Evolutionary conservation across 208 protist species (phyloP).

Genomic region (Acanthamoeba comandoni): DNA sequence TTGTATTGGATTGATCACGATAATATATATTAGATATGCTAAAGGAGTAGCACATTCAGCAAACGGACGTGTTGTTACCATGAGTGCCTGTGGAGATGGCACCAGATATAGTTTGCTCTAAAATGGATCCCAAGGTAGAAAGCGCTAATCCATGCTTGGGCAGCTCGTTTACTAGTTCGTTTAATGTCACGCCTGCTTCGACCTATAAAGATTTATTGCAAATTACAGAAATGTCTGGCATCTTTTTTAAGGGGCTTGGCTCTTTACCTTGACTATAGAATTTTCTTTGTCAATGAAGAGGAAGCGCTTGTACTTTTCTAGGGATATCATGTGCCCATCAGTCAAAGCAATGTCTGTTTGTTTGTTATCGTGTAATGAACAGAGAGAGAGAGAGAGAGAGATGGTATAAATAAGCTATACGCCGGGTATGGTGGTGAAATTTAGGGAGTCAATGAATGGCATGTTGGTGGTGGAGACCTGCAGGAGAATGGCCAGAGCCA

Average conservation of each 20-base stretch:
- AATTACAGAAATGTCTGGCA: too few relatives aligned
- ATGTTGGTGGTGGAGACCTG: neutral
- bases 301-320: slow-evolving; percentile 27
- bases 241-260: too few relatives aligned
- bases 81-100: slow-evolving; percentile 64
- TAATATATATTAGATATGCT: neutral
- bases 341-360: slow-evolving; percentile 35
- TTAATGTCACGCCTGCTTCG: slow-evolving; percentile 10
- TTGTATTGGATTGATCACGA: neutral
- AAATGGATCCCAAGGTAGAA: slow-evolving; percentile 62
- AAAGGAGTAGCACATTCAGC: neutral
- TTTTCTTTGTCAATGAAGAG: slow-evolving; percentile 18
- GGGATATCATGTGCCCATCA: slow-evolving; percentile 57
- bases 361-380: neutral
- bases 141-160: slow-evolving; percentile 45
- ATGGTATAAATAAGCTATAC: neutral
- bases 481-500: slow-evolving; percentile 40
- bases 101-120: slow-evolving; percentile 29
- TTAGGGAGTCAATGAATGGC: neutral
- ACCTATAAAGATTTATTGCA: too few relatives aligned
- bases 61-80: slow-evolving; percentile 6
- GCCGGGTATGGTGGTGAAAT: neutral
- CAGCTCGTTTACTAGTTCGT: slow-evolving; percentile 41
- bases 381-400: neutral
- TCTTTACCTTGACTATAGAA: slow-evolving; percentile 47